These are phyloP conservation scores for Teratosphaeria gauchensis DNA, from an alignment of 2,329 filamentous ascomycete species.

Conservation along the genomic window DNA sequence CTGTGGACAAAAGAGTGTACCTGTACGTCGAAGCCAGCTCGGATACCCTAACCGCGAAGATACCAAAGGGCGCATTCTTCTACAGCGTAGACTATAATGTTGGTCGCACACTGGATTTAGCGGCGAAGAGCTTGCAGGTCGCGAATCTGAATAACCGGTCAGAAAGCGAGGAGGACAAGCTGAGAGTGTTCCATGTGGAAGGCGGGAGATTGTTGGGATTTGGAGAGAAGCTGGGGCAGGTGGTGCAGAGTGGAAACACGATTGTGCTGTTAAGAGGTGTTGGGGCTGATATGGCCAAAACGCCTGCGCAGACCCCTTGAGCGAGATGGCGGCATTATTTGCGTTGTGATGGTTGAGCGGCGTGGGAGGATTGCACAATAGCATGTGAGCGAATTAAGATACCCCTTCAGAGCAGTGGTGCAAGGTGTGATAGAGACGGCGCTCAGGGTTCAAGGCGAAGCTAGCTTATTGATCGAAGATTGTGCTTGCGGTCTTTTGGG, in stretches of 20 bases:
- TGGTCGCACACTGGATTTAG: constrained; percentile 68
- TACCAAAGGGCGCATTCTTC: constrained; percentile 52
- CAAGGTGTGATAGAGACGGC: not conserved
- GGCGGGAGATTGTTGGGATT: constrained; percentile 80
- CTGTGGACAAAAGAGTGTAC: constrained; percentile 78
- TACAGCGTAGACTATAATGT: constrained; percentile 70
- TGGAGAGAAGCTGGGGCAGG: constrained; percentile 67
- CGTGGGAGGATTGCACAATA: not conserved
- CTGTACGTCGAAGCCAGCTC: constrained; percentile 83
- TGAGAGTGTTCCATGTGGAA: constrained; percentile 89
- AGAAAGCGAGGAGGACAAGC: constrained; percentile 63
- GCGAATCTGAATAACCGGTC: constrained; percentile 76
- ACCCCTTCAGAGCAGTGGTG: not conserved
- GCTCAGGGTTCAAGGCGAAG: not conserved
- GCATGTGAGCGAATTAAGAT: not conserved
- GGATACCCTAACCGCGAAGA: constrained; percentile 72
- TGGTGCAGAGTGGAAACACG: constrained; percentile 73
- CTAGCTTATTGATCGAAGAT: not conserved
- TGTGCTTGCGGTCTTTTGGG: not conserved
- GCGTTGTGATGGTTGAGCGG: not conserved
- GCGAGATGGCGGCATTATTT: not conserved
- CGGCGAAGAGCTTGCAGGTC: constrained; percentile 66
- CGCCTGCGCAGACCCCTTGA: constrained; percentile 15
- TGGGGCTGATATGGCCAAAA: constrained; percentile 45
- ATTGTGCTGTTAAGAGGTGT: constrained; percentile 81